These are phyloP conservation scores for Psilocybe subaeruginosa DNA, from an alignment of 768 basidiomycete genomes.

Conservation along the genomic window DNA sequence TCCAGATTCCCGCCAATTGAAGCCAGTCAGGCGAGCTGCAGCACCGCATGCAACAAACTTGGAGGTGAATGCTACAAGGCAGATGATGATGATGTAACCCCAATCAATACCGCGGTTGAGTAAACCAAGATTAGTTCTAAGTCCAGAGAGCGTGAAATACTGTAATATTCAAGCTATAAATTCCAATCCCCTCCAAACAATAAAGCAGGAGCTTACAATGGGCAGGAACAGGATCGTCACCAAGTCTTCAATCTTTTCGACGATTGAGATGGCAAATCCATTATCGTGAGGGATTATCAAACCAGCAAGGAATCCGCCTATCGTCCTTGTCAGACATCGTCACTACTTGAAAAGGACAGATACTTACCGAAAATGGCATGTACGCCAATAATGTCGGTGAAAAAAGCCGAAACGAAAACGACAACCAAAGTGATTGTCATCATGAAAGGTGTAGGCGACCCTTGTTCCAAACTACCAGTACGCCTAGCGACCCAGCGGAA, in stretches of 20 bases:
- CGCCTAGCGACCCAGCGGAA: slow-evolving; percentile 69
- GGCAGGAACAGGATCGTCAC: slow-evolving; percentile 77
- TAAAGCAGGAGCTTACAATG: slow-evolving; percentile 48
- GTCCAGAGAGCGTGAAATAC: slow-evolving; percentile 41
- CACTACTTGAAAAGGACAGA: slow-evolving; percentile 6
- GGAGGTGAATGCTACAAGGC: slow-evolving; percentile 72
- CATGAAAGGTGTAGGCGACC: slow-evolving; percentile 71
- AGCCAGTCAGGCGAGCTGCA: slow-evolving; percentile 63
- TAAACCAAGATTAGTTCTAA: slow-evolving; percentile 79
- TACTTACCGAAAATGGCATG: slow-evolving; percentile 64
- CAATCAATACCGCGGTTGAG: slow-evolving; percentile 78
- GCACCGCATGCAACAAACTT: slow-evolving; percentile 77
- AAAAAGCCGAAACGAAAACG: slow-evolving; percentile 76
- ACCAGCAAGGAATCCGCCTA: slow-evolving; percentile 52
- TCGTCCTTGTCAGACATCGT: slow-evolving; percentile 18
- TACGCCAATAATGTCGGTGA: slow-evolving; percentile 86
- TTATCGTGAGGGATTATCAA: slow-evolving; percentile 83
- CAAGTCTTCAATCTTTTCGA: slow-evolving; percentile 90
- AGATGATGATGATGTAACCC: slow-evolving; percentile 80
- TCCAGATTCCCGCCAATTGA: slow-evolving; percentile 74
- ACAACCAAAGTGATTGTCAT: slow-evolving; percentile 81
- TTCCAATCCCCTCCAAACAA: slow-evolving; percentile 1
- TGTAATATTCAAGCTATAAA: neutral
- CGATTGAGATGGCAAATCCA: slow-evolving; percentile 77
- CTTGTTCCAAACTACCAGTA: slow-evolving; percentile 74